Conservation (phyloP, 2,329 filamentous ascomycete species). For the Amauroascus verrucosus region DNA sequence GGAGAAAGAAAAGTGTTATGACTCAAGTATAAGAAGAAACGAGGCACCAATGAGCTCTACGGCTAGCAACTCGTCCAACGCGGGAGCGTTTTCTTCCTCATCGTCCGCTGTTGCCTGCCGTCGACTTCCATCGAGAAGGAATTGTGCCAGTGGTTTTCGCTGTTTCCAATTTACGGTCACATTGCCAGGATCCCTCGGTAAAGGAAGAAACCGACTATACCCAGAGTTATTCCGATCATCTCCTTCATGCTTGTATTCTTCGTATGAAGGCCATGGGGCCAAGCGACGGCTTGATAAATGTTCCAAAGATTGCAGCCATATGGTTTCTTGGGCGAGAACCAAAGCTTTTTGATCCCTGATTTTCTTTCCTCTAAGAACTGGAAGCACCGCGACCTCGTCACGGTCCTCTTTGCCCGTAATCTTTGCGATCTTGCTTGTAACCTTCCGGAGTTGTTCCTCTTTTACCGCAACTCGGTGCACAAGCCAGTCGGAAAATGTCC, state of each 20-base stretch:
- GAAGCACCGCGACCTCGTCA: constrained; percentile 7
- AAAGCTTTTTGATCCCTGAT: constrained; percentile 20
- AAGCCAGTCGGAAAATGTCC: constrained; percentile 21
- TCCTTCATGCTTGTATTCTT: constrained; percentile 27
- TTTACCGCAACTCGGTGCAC: constrained; percentile 16
- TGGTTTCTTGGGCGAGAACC: constrained; percentile 22
- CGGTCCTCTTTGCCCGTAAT: constrained; percentile 1
- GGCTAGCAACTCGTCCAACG: neutral
- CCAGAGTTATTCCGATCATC: constrained; percentile 24
- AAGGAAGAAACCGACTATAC: constrained; percentile 24
- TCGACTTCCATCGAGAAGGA: constrained; percentile 21
- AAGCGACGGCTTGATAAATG: constrained; percentile 11
- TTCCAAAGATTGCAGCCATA: constrained; percentile 20
- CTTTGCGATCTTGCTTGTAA: constrained; percentile 6
- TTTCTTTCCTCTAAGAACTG: constrained; percentile 19
- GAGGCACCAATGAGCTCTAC: neutral
- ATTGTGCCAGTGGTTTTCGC: constrained; percentile 18
- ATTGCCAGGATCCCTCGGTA: constrained; percentile 27
- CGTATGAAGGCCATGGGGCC: constrained; percentile 25
- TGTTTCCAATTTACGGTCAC: constrained; percentile 27
- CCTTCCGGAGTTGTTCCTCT: constrained; percentile 14
- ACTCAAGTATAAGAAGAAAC: neutral
- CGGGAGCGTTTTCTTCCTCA: neutral
- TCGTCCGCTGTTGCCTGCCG: constrained; percentile 8
- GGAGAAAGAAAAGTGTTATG: neutral